phyloP scores from a whole-genome alignment of 1,284 basidiomycete genomes.

The Golubevia sp. region DNA sequence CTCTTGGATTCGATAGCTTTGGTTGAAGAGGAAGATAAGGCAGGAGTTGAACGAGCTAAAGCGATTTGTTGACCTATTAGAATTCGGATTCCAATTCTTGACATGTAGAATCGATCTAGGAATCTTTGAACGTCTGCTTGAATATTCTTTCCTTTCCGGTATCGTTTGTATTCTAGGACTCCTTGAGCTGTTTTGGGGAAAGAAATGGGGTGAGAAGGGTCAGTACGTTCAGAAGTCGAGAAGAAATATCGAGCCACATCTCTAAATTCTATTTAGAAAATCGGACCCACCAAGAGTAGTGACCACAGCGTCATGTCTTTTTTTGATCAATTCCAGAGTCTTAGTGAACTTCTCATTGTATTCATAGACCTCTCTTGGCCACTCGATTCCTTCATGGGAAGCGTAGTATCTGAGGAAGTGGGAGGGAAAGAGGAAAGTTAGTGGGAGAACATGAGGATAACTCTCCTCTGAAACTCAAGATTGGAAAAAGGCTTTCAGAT shows the following conservation, averaged over 20 bases:
- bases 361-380: conserved; percentile 53
- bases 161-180: conserved; percentile 60
- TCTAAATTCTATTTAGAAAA: background rate
- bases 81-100: conserved; percentile 60
- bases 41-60: conserved; percentile 25
- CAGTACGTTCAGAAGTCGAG: background rate
- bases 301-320: conserved; percentile 58
- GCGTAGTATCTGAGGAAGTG: conserved; percentile 32
- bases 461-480: too few species aligned
- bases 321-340: conserved; percentile 58
- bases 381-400: conserved; percentile 39
- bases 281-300: conserved; percentile 35
- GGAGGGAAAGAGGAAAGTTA: background rate
- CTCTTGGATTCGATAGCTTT: background rate
- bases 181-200: conserved; percentile 35
- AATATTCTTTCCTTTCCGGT: conserved; percentile 27
- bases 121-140: conserved; percentile 56
- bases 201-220: background rate
- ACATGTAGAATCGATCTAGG: conserved; percentile 61
- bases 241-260: background rate
- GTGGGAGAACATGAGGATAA: background rate
- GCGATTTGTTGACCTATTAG: conserved; percentile 61
- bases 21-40: too few species aligned
- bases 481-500: too few species aligned
- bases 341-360: conserved; percentile 58